These are phyloP conservation scores for Elongisporangium prolatum DNA, from an alignment of 352 stramenopile genomes.

Conservation along the genomic window DNA sequence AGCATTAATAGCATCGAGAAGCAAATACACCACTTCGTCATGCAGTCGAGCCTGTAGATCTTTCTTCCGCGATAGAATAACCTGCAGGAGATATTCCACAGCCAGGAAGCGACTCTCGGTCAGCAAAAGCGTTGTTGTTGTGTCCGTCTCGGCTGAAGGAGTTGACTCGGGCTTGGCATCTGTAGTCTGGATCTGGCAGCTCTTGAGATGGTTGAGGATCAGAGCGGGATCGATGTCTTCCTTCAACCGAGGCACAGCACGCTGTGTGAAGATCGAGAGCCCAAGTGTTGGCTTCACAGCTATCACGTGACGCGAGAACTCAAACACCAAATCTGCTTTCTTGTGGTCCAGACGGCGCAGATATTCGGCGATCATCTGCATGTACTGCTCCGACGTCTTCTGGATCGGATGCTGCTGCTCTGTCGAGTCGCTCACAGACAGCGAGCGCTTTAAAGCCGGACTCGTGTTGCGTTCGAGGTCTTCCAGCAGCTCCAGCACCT, in stretches of 20 bases:
- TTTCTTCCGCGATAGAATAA: conserved; percentile 41
- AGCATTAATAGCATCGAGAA: conserved; percentile 64
- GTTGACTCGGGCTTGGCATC: conserved; percentile 7
- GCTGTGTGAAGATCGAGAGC: conserved; percentile 76
- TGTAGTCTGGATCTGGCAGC: conserved; percentile 23
- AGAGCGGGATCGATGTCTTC: conserved; percentile 61
- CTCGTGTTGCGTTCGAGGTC: conserved; percentile 56
- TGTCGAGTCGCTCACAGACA: conserved; percentile 5
- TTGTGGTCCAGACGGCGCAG: conserved; percentile 57
- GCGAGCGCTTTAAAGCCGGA: conserved; percentile 6
- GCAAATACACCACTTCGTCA: conserved; percentile 74
- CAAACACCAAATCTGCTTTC: conserved; percentile 69
- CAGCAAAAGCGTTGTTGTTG: conserved; percentile 33
- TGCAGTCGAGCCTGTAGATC: conserved; percentile 46
- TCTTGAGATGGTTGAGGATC: conserved; percentile 68
- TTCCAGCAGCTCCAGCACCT: conserved; percentile 76
- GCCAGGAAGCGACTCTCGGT: conserved; percentile 58
- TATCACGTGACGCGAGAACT: conserved; percentile 74
- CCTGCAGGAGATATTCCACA: conserved; percentile 77
- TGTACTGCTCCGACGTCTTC: conserved; percentile 42
- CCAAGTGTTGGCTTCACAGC: conserved; percentile 46
- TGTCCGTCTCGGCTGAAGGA: conserved; percentile 4
- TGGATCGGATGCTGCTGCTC: conserved; percentile 5
- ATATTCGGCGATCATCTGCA: conserved; percentile 61
- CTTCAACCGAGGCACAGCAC: conserved; percentile 34